These are phyloP conservation scores for Podaxis sp. DNA, from an alignment of 768 basidiomycete genomes.

Conservation along the genomic window DNA sequence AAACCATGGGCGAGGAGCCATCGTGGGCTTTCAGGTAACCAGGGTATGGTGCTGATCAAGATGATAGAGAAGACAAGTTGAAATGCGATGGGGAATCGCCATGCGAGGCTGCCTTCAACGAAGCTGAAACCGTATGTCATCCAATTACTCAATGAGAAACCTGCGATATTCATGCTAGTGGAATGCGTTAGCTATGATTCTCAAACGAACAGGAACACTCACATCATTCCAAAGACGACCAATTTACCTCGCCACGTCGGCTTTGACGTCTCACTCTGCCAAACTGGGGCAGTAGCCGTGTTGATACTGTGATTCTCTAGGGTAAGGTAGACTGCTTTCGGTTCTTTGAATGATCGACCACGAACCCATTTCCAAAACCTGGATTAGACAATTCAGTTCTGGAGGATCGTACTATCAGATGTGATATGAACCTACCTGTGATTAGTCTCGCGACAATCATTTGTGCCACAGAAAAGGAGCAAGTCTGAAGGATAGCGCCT, in stretches of 20 bases:
- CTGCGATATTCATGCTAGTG: constrained; percentile 48
- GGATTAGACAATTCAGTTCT: neutral
- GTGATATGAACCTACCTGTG: constrained; percentile 33
- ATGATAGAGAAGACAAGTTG: constrained; percentile 47
- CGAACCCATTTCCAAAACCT: constrained; percentile 48
- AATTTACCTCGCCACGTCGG: constrained; percentile 47
- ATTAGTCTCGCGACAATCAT: constrained; percentile 50
- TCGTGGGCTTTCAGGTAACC: constrained; percentile 49
- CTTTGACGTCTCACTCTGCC: constrained; percentile 54
- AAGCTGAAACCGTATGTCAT: constrained; percentile 55
- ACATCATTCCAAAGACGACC: constrained; percentile 53
- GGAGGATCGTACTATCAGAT: neutral
- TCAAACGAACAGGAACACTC: constrained; percentile 14
- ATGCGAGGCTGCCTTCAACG: constrained; percentile 39
- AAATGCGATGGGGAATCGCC: constrained; percentile 53
- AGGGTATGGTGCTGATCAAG: constrained; percentile 44
- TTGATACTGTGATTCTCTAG: constrained; percentile 33
- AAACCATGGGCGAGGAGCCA: constrained; percentile 50
- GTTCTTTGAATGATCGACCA: neutral
- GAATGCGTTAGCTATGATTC: neutral
- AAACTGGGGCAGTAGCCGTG: constrained; percentile 50
- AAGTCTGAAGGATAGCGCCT: constrained; percentile 51
- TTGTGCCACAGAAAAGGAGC: constrained; percentile 42
- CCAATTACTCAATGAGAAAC: constrained; percentile 52
- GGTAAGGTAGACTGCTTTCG: neutral